Evolutionary conservation across 139 green algal genomes (phyloP), one percentile per base, ranked within the genome.

Genomic region (Picochlorum sp.): DNA sequence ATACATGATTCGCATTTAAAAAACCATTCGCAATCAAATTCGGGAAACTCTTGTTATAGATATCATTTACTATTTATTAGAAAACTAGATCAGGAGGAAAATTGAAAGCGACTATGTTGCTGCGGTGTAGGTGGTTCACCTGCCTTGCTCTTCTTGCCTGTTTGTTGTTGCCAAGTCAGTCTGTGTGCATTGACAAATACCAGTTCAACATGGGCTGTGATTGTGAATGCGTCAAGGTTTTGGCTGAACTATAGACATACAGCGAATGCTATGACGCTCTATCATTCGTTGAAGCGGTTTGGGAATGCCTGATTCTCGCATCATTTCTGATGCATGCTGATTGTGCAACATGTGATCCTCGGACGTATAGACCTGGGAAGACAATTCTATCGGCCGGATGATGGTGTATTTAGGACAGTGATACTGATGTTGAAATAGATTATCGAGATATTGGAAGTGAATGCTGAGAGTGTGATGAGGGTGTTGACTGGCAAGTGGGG

Each of bases 301-400:
- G 50, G 92, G 92, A 21, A 89, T 98, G 8, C 90, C 92, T 18
- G 92, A 98, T 65, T 82, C 71, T 69, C 80, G 88, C 67, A 97
- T 98, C 67, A 83, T 98, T 98, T 14, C 68, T 98, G 13, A 96
- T 98, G 88, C 66, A 95, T 3, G 83, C 86, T 13, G 91, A 97
- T 52, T 81, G 93, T 60, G 70, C 90, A 30, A 85, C 92, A 3
- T 97, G 92, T 83, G 91, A 92, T 62, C 61, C 88, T 0, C 76
- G 90, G 10, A 98, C 96, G 57, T 37, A 77, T 1, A 78, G 81
- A 21, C 81, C 89, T 0, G 81, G 72, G 32, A 59, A 60, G 37
- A 11, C 23, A 7, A 7, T 34, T 15, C 7, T 47, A 18, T 15
- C 52, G 50, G 14, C 57, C 37, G 28, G 11, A 49, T 65, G 21